phyloP scores from a whole-genome alignment of 2,329 filamentous ascomycete species.

The Xylariaceae sp. region DNA sequence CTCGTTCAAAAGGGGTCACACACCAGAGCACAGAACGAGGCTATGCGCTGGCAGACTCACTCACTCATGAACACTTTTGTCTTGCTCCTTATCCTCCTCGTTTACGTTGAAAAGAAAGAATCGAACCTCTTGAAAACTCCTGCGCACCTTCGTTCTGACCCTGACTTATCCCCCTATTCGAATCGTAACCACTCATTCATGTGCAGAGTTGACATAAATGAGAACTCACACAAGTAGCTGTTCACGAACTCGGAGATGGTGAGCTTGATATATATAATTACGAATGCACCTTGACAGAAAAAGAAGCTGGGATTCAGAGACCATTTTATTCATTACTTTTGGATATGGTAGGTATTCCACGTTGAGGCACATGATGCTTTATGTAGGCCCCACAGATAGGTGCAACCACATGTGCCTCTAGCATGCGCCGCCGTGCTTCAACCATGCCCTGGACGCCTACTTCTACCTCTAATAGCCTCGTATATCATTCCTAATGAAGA shows the following conservation, averaged over 20 bases:
- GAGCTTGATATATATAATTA: background rate
- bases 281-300: background rate
- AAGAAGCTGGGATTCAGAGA: background rate
- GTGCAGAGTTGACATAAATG: no score
- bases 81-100: no score
- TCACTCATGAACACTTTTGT: no score
- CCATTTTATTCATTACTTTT: background rate
- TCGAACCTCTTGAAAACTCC: no score
- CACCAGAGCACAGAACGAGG: no score
- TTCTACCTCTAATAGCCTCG: slow-evolving; percentile 19
- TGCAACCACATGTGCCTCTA: slow-evolving; percentile 8
- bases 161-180: no score
- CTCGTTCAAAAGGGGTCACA: no score
- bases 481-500: slow-evolving; percentile 18
- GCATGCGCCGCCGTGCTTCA: slow-evolving; percentile 11
- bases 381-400: slow-evolving; percentile 1
- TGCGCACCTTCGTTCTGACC: no score
- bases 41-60: no score
- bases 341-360: background rate
- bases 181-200: no score
- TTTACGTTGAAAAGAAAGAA: no score
- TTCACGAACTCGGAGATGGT: background rate
- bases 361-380: slow-evolving; percentile 4
- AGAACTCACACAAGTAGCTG: background rate
- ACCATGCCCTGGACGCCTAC: slow-evolving; percentile 8